Conservation (phyloP, 495 filamentous ascomycete species). For the Podospora appendiculata region DNA sequence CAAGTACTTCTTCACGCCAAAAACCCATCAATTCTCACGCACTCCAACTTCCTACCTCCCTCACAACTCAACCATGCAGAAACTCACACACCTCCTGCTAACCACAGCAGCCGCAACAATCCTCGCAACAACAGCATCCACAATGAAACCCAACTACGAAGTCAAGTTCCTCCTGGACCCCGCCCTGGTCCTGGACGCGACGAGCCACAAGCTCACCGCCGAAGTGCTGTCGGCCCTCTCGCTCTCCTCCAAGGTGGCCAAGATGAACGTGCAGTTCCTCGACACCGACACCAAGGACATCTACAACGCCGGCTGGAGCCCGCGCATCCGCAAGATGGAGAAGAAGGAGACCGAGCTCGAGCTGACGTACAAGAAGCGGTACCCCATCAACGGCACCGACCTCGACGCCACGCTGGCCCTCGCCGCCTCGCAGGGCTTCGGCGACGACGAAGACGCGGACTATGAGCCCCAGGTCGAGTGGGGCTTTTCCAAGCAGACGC, state of each 20-base stretch:
- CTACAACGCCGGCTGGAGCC: conserved; percentile 23
- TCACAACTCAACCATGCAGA: too few species aligned
- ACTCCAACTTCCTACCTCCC: too few species aligned
- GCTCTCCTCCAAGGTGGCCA: conserved; percentile 1
- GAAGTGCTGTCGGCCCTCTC: conserved; percentile 15
- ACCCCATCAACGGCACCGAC: conserved; percentile 6
- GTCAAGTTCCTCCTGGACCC: conserved; percentile 23
- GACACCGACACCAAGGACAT: conserved; percentile 20
- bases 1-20: too few species aligned
- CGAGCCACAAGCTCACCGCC: conserved; percentile 16
- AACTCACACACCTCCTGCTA: background rate
- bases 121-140: background rate
- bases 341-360: conserved; percentile 17
- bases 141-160: conserved; percentile 24
- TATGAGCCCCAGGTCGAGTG: conserved; percentile 27
- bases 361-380: conserved; percentile 27
- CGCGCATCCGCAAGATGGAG: conserved; percentile 24
- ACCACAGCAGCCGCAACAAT: background rate
- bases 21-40: too few species aligned
- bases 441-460: conserved; percentile 10
- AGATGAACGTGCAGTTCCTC: conserved; percentile 23
- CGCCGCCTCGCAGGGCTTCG: conserved; percentile 19
- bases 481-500: conserved; percentile 20
- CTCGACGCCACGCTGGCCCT: conserved; percentile 15
- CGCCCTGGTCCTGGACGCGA: conserved; percentile 10